A percentile compares a stretch with the other conserved stretches of the same genome.
Evolutionary conservation across 129 eudicot species (phyloP).

Genomic region (Chrysanthemum lavandulifolium): DNA sequence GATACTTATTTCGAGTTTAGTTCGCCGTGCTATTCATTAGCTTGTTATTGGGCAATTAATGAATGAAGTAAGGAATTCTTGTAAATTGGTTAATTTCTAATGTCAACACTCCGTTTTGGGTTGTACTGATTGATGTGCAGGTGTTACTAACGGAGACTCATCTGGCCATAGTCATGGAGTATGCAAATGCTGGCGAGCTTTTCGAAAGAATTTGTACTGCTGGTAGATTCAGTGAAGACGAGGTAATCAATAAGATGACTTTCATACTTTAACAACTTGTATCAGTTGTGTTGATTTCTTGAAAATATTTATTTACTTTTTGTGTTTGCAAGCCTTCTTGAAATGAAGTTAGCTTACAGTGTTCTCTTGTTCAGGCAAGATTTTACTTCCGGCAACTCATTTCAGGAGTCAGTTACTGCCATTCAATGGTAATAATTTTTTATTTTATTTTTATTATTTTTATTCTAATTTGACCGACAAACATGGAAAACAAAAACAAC

Average conservation of each 20-base stretch:
- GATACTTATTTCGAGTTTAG: not conserved
- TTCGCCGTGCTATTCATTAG: not conserved
- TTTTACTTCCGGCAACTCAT: constrained; percentile 82
- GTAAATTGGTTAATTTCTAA: not conserved
- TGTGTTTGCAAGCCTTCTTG: not conserved
- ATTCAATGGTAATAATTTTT: constrained; percentile 64
- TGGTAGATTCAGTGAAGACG: constrained; percentile 87
- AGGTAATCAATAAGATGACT: constrained; percentile 36
- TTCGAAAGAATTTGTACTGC: constrained; percentile 75
- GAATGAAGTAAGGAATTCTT: constrained; percentile 4
- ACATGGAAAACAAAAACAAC: not conserved
- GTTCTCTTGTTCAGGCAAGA: constrained; percentile 55
- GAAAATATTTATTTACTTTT: not conserved
- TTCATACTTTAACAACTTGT: no score
- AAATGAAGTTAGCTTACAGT: not conserved
- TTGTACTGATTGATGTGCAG: constrained; percentile 32
- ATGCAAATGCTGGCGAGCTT: constrained; percentile 85
- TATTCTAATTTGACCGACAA: not conserved
- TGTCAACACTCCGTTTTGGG: constrained; percentile 13
- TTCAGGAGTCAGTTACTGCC: constrained; percentile 96
- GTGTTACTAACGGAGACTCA: constrained; percentile 68
- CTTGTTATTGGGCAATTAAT: constrained; percentile 6
- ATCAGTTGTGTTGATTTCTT: not conserved
- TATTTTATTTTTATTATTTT: not conserved
- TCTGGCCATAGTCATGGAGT: constrained; percentile 87